Evolutionary conservation across 2,329 filamentous ascomycete genomes (phyloP), one percentile per base, ranked within the genome.

Genomic region (Cercospora sojina): DNA sequence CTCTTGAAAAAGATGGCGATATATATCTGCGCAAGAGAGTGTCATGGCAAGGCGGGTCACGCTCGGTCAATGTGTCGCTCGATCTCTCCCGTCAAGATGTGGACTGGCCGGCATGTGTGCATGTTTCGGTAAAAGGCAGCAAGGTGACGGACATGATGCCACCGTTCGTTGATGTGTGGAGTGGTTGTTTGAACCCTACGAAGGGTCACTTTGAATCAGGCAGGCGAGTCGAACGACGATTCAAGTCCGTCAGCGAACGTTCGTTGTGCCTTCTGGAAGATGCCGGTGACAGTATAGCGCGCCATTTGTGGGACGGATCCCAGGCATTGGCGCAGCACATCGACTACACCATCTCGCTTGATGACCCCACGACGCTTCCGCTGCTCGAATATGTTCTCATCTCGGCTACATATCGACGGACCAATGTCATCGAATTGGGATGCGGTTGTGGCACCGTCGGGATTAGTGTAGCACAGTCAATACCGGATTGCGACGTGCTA

Each of bases 271-370:
- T 91, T 53, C 88, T 86, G 81, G 89, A 91, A 75, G 89, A 91
- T 73, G 90, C 87, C 0, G 88, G 89, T 3, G 89, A 91, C 73
- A 90, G 87, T 74, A 91, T 91, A 73, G 89, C 89, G 5, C 81
- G 88, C 49, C 89, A 91, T 79, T 82, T 91, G 58, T 91, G 89
- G 89, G 87, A 89, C 76, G 87, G 86, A 41, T 86, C 86, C 47
- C 79, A 88, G 18, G 82, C 84, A n/a, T 80, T 87, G 32, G 80
- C 86, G 2, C 82, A 84, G 51, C 83, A 84, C 64, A 78, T 88
- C 60, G 79, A 83, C 56, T 76, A 80, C 59, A 77, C 80, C 5
- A 76, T 83, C 29, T 75, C 77, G 59, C 75, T 72, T 61, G 74
- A 68, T 43, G 69, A 70, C 9, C 69, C 72, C 2, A 65, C 66